These are phyloP conservation scores for Seiridium unicorne DNA, from an alignment of 2,329 filamentous ascomycete species.

Conservation along the genomic window DNA sequence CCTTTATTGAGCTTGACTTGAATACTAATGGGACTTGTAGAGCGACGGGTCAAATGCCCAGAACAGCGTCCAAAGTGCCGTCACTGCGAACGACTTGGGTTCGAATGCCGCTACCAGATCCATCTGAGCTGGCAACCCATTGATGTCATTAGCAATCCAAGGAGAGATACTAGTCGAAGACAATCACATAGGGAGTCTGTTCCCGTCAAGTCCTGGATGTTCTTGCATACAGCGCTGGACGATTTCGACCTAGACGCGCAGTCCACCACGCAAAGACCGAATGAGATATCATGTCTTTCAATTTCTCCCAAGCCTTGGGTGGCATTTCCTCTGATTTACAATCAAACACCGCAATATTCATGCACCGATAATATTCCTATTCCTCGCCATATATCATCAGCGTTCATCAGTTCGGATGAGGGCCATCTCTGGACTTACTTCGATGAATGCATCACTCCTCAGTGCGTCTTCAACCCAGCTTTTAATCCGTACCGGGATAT, in stretches of 20 bases:
- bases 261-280: background rate
- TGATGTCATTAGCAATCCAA: background rate
- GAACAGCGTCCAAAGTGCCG: background rate
- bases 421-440: background rate
- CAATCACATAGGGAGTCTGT: background rate
- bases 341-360: background rate
- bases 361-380: background rate
- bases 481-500: background rate
- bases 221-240: background rate
- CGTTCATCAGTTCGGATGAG: background rate
- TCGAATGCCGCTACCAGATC: background rate
- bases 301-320: background rate
- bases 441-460: background rate
- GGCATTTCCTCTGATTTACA: background rate
- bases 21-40: background rate
- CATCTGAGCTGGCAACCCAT: background rate
- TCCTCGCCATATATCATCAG: background rate
- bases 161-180: background rate
- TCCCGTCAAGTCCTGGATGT: background rate
- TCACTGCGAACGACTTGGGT: background rate
- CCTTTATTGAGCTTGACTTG: too few species aligned
- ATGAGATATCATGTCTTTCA: background rate
- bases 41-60: background rate
- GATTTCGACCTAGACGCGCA: background rate
- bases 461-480: background rate